These are phyloP conservation scores for Plenodomus lindquistii DNA, from an alignment of 2,329 filamentous ascomycete species.

Conservation along the genomic window DNA sequence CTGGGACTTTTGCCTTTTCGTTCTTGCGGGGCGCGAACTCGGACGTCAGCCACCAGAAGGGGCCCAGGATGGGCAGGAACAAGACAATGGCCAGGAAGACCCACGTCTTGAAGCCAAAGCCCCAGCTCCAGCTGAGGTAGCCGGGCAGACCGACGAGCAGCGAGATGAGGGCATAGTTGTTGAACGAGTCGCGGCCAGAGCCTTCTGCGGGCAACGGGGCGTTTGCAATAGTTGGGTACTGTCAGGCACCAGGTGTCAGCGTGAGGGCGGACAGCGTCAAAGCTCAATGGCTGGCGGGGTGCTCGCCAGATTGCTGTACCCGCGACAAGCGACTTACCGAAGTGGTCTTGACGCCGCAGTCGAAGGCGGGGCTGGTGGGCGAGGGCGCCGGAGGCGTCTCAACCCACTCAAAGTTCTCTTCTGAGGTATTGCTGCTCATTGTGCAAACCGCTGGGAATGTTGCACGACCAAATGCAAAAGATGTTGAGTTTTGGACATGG, in stretches of 20 bases:
- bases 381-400: slow-evolving; percentile 62
- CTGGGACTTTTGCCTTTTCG: slow-evolving; percentile 86
- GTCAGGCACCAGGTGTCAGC: slow-evolving; percentile 29
- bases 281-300: slow-evolving; percentile 39
- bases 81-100: slow-evolving; percentile 84
- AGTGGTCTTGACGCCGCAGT: slow-evolving; percentile 66
- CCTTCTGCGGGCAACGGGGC: slow-evolving; percentile 89
- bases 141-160: slow-evolving; percentile 72
- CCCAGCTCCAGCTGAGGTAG: slow-evolving; percentile 80
- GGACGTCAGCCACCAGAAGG: slow-evolving; percentile 81
- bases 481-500: slow-evolving; percentile 27
- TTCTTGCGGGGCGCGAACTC: slow-evolving; percentile 85
- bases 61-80: slow-evolving; percentile 75
- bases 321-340: slow-evolving; percentile 51
- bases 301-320: slow-evolving; percentile 10
- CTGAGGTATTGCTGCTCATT: slow-evolving; percentile 46
- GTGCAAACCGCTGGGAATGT: slow-evolving; percentile 40
- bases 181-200: slow-evolving; percentile 82
- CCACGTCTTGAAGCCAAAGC: slow-evolving; percentile 84
- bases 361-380: slow-evolving; percentile 55
- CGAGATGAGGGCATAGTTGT: slow-evolving; percentile 74
- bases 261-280: slow-evolving; percentile 15
- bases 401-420: slow-evolving; percentile 68
- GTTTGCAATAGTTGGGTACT: slow-evolving; percentile 93
- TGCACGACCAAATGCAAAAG: slow-evolving; percentile 25